A percentile compares a stretch with the other conserved stretches of the same genome.
phyloP scores from a whole-genome alignment of 1,284 basidiomycete species.

The Vanrija pseudolonga region DNA sequence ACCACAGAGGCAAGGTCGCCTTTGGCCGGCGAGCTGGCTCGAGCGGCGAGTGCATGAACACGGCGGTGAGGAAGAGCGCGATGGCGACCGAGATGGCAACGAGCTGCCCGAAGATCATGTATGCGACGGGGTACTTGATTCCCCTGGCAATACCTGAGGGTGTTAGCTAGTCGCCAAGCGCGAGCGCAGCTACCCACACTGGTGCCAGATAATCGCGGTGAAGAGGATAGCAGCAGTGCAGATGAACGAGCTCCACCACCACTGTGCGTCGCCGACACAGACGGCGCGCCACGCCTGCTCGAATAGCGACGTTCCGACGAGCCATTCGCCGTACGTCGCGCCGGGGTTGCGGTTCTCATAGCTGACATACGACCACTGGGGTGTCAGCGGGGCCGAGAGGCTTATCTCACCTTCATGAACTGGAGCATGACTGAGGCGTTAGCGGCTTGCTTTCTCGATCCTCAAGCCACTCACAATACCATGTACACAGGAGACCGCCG shows the following conservation, averaged over 20 bases:
- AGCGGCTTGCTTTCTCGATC: slow-evolving; percentile 48
- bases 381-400: not conserved
- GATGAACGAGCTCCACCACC: slow-evolving; percentile 73
- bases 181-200: slow-evolving; percentile 52
- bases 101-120: slow-evolving; percentile 70
- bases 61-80: slow-evolving; percentile 63
- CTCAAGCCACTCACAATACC: slow-evolving; percentile 57
- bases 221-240: slow-evolving; percentile 65
- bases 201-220: slow-evolving; percentile 58
- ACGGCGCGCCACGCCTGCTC: slow-evolving; percentile 61
- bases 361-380: slow-evolving; percentile 59
- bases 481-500: slow-evolving; percentile 51
- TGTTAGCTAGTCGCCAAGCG: not conserved
- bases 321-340: slow-evolving; percentile 56
- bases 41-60: slow-evolving; percentile 50
- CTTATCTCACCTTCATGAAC: slow-evolving; percentile 54
- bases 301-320: slow-evolving; percentile 60
- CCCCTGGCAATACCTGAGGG: slow-evolving; percentile 50
- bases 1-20: slow-evolving; percentile 45
- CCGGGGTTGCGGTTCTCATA: slow-evolving; percentile 44
- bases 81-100: slow-evolving; percentile 69
- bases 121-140: slow-evolving; percentile 62
- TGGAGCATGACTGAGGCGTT: slow-evolving; percentile 33
- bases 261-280: slow-evolving; percentile 54
- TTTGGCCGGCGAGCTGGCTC: slow-evolving; percentile 13